Evolutionary conservation across 2,329 filamentous ascomycete genomes (phyloP), one percentile per base, ranked within the genome.

Genomic region (Epichloe hybrida): DNA sequence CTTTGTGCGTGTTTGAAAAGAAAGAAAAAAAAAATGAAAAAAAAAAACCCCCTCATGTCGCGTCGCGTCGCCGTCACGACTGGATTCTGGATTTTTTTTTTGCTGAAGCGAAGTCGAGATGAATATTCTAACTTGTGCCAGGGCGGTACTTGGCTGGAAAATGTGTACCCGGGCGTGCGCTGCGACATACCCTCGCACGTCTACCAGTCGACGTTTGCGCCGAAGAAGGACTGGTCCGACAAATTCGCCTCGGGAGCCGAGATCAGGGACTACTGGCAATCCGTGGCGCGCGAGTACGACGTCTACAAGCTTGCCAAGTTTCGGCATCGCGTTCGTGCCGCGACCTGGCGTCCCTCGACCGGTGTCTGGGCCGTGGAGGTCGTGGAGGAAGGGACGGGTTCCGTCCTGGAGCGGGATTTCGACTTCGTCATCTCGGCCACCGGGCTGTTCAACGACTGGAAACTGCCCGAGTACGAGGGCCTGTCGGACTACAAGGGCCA

Each of bases 101-200:
- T 31, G 13, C 7, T 35, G 17, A 1, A 15, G n/a, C 12, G 7
- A 21, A 11, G 7, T 13, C 12, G 9, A 13, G 17, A 45, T 15
- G 7, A 17, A 17, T 17, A 17, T 27, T 41, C 42, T 37, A n/a
- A 45, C 42, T 15, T 31, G 2, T 12, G n/a, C 15, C 12, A 73
- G 69, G 73, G 73, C 34, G 74, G 75, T 1, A 77, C 72, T 3
- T 79, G 74, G 75, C 69, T 74, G 46, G 74, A 76, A 53, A 78
- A 77, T 50, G 61, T 70, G 4, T 85, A 84, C 54, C 81, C 81
- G 0, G 82, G 81, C 2, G 79, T 84, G 1, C 69, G 80, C 41
- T 87, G 83, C 56, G 82, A 86, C 31, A 77, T 87, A 13, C 81
- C 83, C 0, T 76, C 81, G 0, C 80, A 85, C 61, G 80, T 83